Evolutionary conservation across 2,329 filamentous ascomycete genomes (phyloP).

Genomic region (Aureobasidium subglaciale): DNA sequence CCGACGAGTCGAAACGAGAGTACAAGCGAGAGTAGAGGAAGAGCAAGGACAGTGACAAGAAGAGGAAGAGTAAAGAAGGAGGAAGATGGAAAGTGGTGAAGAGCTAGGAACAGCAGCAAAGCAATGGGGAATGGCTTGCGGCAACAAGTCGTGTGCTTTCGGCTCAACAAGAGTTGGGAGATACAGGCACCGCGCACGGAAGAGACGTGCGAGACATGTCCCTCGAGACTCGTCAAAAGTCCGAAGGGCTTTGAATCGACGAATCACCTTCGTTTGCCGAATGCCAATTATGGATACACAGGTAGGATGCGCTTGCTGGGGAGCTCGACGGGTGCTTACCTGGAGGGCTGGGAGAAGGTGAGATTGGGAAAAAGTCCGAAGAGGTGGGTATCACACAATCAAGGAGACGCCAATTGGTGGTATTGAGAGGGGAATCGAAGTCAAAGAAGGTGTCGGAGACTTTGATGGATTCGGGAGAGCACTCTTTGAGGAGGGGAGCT

Average conservation of each 20-base stretch:
- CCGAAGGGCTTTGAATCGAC: slow-evolving; percentile 10
- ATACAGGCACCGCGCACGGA: slow-evolving; percentile 10
- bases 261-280: slow-evolving; percentile 4
- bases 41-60: slow-evolving; percentile 6
- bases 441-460: slow-evolving; percentile 6
- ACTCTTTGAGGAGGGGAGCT: slow-evolving; percentile 11
- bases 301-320: not conserved
- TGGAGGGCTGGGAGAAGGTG: not conserved
- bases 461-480: slow-evolving; percentile 9
- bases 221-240: slow-evolving; percentile 10
- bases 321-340: slow-evolving; percentile 14
- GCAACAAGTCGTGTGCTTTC: slow-evolving; percentile 11
- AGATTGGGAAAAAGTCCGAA: slow-evolving; percentile 11
- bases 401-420: slow-evolving; percentile 8
- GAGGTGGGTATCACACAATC: slow-evolving; percentile 13
- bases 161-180: slow-evolving; percentile 16
- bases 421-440: not conserved
- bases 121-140: slow-evolving; percentile 9
- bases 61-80: not conserved
- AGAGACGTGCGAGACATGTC: slow-evolving; percentile 11
- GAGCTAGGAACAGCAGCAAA: slow-evolving; percentile 11
- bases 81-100: slow-evolving; percentile 12
- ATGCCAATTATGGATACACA: slow-evolving; percentile 14
- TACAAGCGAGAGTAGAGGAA: not conserved
- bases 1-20: not conserved